Evolutionary conservation across 2,329 filamentous ascomycete species (phyloP).

Genomic region (Calonectria hawksworthii): DNA sequence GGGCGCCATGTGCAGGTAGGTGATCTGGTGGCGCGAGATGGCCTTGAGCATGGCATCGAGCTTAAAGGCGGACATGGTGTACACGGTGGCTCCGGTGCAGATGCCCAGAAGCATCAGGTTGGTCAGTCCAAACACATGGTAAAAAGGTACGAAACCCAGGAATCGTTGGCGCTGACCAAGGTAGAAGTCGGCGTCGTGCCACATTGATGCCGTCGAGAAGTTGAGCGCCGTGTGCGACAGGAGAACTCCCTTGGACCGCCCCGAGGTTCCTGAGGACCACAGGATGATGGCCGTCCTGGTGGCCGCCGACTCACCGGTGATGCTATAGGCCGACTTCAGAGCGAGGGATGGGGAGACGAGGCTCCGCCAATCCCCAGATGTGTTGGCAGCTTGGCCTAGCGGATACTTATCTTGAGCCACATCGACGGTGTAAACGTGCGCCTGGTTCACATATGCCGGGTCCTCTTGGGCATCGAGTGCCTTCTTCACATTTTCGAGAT

Average conservation of each 20-base stretch:
- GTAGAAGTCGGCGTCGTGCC: conserved; percentile 64
- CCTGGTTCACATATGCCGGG: conserved; percentile 46
- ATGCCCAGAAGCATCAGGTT: conserved; percentile 72
- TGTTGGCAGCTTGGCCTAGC: conserved; percentile 5
- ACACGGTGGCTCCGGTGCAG: conserved; percentile 68
- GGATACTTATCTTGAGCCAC: conserved; percentile 52
- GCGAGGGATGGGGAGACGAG: conserved; percentile 67
- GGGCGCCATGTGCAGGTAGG: conserved; percentile 75
- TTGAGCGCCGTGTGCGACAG: conserved; percentile 77
- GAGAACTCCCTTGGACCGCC: conserved; percentile 81
- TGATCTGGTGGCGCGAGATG: conserved; percentile 74
- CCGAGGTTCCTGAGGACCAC: conserved; percentile 75
- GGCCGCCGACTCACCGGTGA: conserved; percentile 46
- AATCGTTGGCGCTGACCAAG: conserved; percentile 52
- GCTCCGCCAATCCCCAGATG: conserved; percentile 69
- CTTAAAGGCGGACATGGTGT: conserved; percentile 79
- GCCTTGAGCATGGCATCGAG: conserved; percentile 74
- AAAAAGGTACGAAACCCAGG: conserved; percentile 79
- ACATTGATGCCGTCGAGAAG: conserved; percentile 66
- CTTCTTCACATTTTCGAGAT: conserved; percentile 49
- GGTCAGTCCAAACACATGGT: conserved; percentile 72
- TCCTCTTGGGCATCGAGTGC: conserved; percentile 53
- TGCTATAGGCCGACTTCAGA: conserved; percentile 59
- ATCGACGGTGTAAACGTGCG: conserved; percentile 73
- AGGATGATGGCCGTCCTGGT: conserved; percentile 71